Evolutionary conservation across 352 stramenopile genomes (phyloP).

Genomic region (Pythium biforme): DNA sequence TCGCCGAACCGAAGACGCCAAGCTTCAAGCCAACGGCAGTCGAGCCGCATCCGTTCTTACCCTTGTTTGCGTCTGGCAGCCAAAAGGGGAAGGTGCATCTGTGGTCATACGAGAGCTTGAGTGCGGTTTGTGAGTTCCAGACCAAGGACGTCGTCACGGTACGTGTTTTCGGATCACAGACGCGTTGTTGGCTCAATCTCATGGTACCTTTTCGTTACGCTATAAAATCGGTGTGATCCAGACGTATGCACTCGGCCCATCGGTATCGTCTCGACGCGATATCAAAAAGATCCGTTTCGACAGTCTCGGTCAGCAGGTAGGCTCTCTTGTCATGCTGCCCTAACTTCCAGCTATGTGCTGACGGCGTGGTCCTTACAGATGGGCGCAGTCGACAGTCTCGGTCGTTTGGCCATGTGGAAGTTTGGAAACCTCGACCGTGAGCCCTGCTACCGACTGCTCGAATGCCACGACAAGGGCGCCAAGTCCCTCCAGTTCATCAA

Average conservation of each 20-base stretch:
- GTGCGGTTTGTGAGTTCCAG: slow-evolving; percentile 63
- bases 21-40: slow-evolving; percentile 80
- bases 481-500: slow-evolving; percentile 81
- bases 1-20: slow-evolving; percentile 43
- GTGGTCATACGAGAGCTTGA: slow-evolving; percentile 84
- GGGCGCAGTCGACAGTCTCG: slow-evolving; percentile 68
- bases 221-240: slow-evolving; percentile 25
- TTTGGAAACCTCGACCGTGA: slow-evolving; percentile 69
- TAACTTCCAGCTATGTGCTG: not conserved
- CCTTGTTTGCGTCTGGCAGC: slow-evolving; percentile 79
- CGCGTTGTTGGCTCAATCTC: not conserved
- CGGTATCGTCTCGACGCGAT: slow-evolving; percentile 52
- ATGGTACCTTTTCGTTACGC: too few relatives aligned
- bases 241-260: slow-evolving; percentile 59
- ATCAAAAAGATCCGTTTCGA: slow-evolving; percentile 83
- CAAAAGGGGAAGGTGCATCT: slow-evolving; percentile 79
- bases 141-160: slow-evolving; percentile 64
- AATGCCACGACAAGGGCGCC: slow-evolving; percentile 86
- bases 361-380: slow-evolving; percentile 38
- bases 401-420: slow-evolving; percentile 79
- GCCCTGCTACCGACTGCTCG: slow-evolving; percentile 65
- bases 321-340: not conserved
- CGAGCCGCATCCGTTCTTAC: slow-evolving; percentile 72
- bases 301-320: slow-evolving; percentile 72
- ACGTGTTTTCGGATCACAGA: slow-evolving; percentile 10